Evolutionary conservation across 768 basidiomycete genomes (phyloP).

Genomic region (Tulasnella sp.): DNA sequence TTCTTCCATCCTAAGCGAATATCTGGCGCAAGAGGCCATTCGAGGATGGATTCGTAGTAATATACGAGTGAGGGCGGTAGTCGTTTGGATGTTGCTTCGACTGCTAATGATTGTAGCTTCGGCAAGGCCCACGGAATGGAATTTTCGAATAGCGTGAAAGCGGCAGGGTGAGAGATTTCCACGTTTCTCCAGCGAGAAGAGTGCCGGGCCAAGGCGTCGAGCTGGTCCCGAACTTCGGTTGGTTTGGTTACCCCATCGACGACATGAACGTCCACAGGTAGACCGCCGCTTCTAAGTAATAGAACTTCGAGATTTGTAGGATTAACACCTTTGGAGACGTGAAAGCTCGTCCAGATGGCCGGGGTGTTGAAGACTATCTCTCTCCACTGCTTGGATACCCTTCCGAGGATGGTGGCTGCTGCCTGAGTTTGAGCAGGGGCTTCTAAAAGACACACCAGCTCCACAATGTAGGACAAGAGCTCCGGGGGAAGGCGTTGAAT

Average conservation of each 20-base stretch:
- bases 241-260: neutral
- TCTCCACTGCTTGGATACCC: neutral
- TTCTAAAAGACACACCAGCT: neutral
- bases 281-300: neutral
- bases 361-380: neutral
- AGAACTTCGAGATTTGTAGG: neutral
- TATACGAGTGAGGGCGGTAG: neutral
- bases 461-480: neutral
- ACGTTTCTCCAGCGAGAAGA: neutral
- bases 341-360: neutral
- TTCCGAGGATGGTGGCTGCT: neutral
- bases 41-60: neutral
- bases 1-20: neutral
- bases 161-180: neutral
- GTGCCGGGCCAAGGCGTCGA: neutral
- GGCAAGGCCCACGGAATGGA: neutral
- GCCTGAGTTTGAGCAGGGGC: neutral
- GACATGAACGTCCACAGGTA: neutral
- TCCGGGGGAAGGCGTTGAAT: neutral
- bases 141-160: neutral
- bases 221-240: neutral
- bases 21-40: neutral
- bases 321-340: neutral
- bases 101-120: neutral
- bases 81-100: neutral